phyloP scores from a whole-genome alignment of 2,329 filamentous ascomycete species.

The Aspergillus thermomutatus region DNA sequence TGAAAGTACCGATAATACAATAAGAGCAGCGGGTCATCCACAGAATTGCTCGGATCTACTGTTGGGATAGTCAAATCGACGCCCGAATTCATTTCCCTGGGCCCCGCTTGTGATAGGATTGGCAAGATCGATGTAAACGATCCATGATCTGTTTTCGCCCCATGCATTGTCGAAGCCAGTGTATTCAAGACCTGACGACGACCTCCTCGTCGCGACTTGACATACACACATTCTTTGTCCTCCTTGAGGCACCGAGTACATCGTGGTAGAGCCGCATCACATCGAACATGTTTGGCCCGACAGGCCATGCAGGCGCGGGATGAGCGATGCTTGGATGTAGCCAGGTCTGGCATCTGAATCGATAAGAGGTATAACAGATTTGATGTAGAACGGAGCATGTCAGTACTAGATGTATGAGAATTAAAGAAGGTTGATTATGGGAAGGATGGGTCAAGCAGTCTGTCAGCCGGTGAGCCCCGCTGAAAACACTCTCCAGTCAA shows the following conservation, averaged over 20 bases:
- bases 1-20: conserved; percentile 27
- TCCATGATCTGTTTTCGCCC: neutral
- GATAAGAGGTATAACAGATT: neutral
- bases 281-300: conserved; percentile 1
- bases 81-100: neutral
- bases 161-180: neutral
- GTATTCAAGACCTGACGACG: neutral
- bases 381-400: no score
- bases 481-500: no score
- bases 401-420: no score
- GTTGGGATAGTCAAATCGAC: neutral
- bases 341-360: neutral
- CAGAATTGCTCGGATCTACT: neutral
- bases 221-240: neutral
- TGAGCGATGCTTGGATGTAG: neutral
- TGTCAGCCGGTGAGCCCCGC: no score
- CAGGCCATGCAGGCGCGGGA: conserved; percentile 1
- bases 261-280: neutral
- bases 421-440: no score
- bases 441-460: no score
- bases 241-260: conserved; percentile 1
- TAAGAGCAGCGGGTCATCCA: conserved; percentile 2
- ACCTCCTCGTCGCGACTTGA: conserved; percentile 2
- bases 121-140: neutral
- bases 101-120: neutral